Evolutionary conservation across 2,329 filamentous ascomycete genomes (phyloP), one percentile per base, ranked within the genome.

Genomic region (Plenodomus biglobosus): DNA sequence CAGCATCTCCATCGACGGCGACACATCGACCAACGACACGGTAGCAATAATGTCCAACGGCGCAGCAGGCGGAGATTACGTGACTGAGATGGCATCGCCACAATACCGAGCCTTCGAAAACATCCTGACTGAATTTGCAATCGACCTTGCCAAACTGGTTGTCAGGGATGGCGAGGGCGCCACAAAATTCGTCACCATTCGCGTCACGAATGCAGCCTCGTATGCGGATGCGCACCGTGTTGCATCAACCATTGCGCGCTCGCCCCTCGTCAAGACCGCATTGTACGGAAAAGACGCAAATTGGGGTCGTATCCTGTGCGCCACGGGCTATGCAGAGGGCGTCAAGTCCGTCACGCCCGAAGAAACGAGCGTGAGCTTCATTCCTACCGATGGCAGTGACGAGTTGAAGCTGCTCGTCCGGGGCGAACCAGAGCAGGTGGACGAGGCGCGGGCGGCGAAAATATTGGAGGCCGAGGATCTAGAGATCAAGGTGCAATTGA

Each of bases 11-110:
- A 89, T 99, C 52, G 94, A 99, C 72, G 94, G 94, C 50, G 94
- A 97, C 74, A 97, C 92, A 8, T 95, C 89, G 53, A 99, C 94
- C 50, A 99, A 99, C 75, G 94, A 99, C 76, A 97, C 92, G 0
- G 84, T 97, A 21, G 91, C 91, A 3, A 78, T 99, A 46, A 82
- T 99, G n/a, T 92, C 94, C 55, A 99, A 99, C 72, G 94, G 94
- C 53, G 91, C 90, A 16, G 92, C 90, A 0, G 90, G 90, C 44
- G 90, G 89, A 16, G 73, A 80, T 13, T 78, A 82, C 45, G 80
- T 92, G 43, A 71, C 76, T 1, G 78, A 79, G 1, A 24, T 75
- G 80, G 38, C 67, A 75, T 13, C 61, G 83, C 72, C 69, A 70
- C 10, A 89, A 91, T 92, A 87, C 68, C 66, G 74, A n/a, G 85